Percentiles rank a stretch among this genome's conserved stretches.
Evolutionary conservation across 192 early-diverging fungal species (phyloP).

Genomic region (Coemansia sp.): DNA sequence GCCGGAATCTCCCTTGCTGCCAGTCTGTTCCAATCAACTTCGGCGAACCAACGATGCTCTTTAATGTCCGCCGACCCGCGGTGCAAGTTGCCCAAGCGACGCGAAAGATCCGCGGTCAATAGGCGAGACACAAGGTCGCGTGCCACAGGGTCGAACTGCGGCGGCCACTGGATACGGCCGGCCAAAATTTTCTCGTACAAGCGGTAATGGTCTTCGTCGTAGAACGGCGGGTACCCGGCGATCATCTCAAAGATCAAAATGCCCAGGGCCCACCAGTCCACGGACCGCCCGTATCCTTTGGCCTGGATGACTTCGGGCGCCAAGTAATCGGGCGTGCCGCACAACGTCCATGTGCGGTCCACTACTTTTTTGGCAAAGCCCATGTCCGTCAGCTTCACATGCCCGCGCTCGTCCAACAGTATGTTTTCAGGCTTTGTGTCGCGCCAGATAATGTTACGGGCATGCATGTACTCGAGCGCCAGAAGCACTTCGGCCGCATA

Average conservation of each 20-base stretch:
- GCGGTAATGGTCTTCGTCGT: conserved; percentile 91
- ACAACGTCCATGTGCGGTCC: conserved; percentile 82
- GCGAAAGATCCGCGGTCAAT: conserved; percentile 76
- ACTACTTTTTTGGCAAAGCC: conserved; percentile 83
- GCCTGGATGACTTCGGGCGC: conserved; percentile 91
- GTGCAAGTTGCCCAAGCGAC: conserved; percentile 84
- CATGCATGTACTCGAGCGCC: conserved; percentile 87
- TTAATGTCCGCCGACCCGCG: conserved; percentile 89
- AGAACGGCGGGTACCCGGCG: conserved; percentile 92
- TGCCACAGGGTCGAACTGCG: conserved; percentile 75
- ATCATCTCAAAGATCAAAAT: conserved; percentile 95
- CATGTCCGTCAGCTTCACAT: conserved; percentile 88
- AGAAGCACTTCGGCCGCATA: conserved; percentile 87
- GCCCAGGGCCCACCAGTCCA: conserved; percentile 95
- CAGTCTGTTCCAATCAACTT: conserved; percentile 86
- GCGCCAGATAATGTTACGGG: conserved; percentile 84
- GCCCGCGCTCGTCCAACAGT: conserved; percentile 69
- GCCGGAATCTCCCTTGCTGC: conserved; percentile 71
- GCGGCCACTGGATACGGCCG: conserved; percentile 81
- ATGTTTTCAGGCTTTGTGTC: conserved; percentile 92
- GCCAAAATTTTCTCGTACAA: conserved; percentile 92
- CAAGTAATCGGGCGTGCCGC: conserved; percentile 83
- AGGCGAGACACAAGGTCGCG: conserved; percentile 85
- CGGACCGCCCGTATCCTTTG: conserved; percentile 88
- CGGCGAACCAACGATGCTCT: conserved; percentile 92